A percentile compares a stretch with the other conserved stretches of the same genome.
Conservation (phyloP, 805 yeast species). For the Phaffomyces antillensis region DNA sequence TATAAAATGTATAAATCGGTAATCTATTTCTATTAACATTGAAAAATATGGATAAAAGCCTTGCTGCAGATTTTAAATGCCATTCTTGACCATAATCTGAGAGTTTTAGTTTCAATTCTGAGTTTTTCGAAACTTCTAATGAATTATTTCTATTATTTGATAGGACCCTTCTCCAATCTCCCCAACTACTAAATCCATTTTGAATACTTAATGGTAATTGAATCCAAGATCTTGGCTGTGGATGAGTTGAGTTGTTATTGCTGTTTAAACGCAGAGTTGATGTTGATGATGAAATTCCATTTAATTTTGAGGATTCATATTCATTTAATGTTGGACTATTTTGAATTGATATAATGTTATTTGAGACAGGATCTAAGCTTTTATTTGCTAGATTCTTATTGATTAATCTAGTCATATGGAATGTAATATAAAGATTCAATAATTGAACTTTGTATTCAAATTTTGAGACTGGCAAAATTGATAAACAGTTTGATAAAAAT, state of each 20-base stretch:
- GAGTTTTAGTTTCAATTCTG: conserved; percentile 32
- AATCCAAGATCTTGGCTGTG: conserved; percentile 1
- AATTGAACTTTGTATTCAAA: conserved; percentile 55
- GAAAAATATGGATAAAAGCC: conserved; percentile 47
- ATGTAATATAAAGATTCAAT: conserved; percentile 70
- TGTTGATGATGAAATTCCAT: neutral
- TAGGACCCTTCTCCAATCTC: conserved; percentile 2
- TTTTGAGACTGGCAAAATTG: conserved; percentile 33
- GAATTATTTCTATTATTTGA: neutral
- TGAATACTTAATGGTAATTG: conserved; percentile 8
- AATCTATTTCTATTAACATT: conserved; percentile 38
- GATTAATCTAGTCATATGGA: conserved; percentile 55
- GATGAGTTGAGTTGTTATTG: neutral
- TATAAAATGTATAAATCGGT: conserved; percentile 46
- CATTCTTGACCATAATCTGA: conserved; percentile 73
- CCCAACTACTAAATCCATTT: conserved; percentile 10
- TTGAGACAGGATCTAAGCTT: neutral
- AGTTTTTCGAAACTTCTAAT: neutral
- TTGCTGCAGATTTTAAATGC: conserved; percentile 67
- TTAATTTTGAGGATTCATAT: conserved; percentile 9
- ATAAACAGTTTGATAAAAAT: conserved; percentile 50
- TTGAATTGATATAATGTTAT: neutral
- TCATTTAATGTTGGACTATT: conserved; percentile 9
- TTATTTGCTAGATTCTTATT: conserved; percentile 14
- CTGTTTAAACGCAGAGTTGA: neutral